Evolutionary conservation across 2,329 filamentous ascomycete species (phyloP).

Genomic region (Claviceps pazoutovae): DNA sequence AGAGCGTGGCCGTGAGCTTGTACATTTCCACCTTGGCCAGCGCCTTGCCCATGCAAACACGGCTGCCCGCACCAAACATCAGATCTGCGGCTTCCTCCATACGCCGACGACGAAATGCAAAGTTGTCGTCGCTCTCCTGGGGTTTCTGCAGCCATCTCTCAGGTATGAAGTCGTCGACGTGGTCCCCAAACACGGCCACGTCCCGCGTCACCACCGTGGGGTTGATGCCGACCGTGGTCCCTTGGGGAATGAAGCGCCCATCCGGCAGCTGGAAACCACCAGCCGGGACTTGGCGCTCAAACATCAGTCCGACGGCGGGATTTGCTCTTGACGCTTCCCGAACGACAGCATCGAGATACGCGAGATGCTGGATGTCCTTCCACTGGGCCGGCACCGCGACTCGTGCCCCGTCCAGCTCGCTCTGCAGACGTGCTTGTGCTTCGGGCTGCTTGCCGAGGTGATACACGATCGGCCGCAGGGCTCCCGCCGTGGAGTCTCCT

Average conservation of each 20-base stretch:
- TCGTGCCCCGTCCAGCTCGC: constrained; percentile 23
- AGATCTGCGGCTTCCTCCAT: constrained; percentile 25
- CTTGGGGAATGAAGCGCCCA: constrained; percentile 21
- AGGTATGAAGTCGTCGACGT: constrained; percentile 30
- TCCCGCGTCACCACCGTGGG: constrained; percentile 26
- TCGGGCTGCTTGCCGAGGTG: constrained; percentile 20
- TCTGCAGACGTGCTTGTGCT: constrained; percentile 15
- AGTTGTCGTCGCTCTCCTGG: constrained; percentile 12
- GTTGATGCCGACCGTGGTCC: constrained; percentile 27
- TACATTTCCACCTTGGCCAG: constrained; percentile 20
- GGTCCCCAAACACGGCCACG: constrained; percentile 26
- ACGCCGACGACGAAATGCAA: constrained; percentile 17
- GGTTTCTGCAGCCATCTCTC: constrained; percentile 31
- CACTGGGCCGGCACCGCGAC: constrained; percentile 10
- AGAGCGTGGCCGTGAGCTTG: constrained; percentile 28
- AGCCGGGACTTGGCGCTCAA: constrained; percentile 35
- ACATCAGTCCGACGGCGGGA: constrained; percentile 30
- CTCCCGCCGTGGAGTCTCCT: constrained; percentile 23
- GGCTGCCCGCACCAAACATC: constrained; percentile 25
- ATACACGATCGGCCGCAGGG: constrained; percentile 22
- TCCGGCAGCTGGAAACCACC: constrained; percentile 22
- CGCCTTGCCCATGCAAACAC: constrained; percentile 25
- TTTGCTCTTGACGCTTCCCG: constrained; percentile 36
- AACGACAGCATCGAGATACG: constrained; percentile 36
- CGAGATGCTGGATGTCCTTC: constrained; percentile 16